Evolutionary conservation across 345 rosid species (phyloP).

Genomic region (Chamaenerion angustifolium): DNA sequence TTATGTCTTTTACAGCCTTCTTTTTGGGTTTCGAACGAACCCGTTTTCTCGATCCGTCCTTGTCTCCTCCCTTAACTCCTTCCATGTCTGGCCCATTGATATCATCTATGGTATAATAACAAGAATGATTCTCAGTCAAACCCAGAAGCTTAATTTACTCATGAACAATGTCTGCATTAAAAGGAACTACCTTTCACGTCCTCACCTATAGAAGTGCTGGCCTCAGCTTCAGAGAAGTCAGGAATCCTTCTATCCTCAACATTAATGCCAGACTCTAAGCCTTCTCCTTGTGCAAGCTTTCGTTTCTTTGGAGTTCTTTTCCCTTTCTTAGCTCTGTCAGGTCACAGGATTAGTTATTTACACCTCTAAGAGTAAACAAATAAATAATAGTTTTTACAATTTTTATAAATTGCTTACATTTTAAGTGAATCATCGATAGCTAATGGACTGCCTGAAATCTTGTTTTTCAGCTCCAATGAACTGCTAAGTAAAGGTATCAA

Average conservation of each 20-base stretch:
- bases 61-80: not conserved
- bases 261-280: conserved; percentile 18
- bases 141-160: too few relatives aligned
- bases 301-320: conserved; percentile 76
- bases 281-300: conserved; percentile 23
- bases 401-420: conserved; percentile 34
- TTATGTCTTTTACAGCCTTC: conserved; percentile 22
- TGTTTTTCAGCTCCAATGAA: conserved; percentile 35
- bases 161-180: too few relatives aligned
- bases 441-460: conserved; percentile 19
- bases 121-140: too few relatives aligned
- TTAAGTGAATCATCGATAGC: conserved; percentile 29
- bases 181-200: conserved; percentile 21
- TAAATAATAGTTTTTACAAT: not conserved
- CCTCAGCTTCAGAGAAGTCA: conserved; percentile 30
- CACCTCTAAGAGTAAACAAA: conserved; percentile 6
- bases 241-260: conserved; percentile 29
- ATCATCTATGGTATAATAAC: too few relatives aligned
- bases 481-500: conserved; percentile 15
- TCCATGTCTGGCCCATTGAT: too few relatives aligned
- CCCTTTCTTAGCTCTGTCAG: conserved; percentile 37
- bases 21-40: conserved; percentile 10
- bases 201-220: conserved; percentile 12
- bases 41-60: conserved; percentile 31
- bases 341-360: conserved; percentile 2